phyloP scores from a whole-genome alignment of 805 yeast genomes.

The Saccharomycopsis synnaedendra region DNA sequence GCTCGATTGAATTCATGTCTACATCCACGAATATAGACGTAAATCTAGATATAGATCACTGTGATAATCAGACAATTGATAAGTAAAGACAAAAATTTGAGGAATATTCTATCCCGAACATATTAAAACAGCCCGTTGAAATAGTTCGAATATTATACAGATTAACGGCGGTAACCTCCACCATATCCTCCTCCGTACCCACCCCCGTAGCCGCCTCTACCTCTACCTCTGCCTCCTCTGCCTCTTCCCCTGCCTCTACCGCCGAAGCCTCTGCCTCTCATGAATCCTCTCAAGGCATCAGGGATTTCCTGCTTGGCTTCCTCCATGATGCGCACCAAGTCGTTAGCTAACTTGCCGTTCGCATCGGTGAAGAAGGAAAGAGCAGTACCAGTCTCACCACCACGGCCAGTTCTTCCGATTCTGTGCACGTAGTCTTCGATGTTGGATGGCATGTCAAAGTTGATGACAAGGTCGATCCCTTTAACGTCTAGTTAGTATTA shows the following conservation, averaged over 20 bases:
- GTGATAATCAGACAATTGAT: too few relatives aligned
- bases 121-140: too few relatives aligned
- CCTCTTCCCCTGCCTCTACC: slow-evolving; percentile 45
- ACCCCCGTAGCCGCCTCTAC: slow-evolving; percentile 29
- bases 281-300: slow-evolving; percentile 64
- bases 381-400: slow-evolving; percentile 94
- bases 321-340: slow-evolving; percentile 76
- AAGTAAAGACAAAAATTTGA: too few relatives aligned
- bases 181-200: slow-evolving; percentile 25
- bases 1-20: too few relatives aligned
- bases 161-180: slow-evolving; percentile 1
- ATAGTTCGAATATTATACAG: too few relatives aligned
- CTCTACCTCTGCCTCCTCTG: slow-evolving; percentile 42
- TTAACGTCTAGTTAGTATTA: slow-evolving; percentile 63
- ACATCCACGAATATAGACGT: too few relatives aligned
- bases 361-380: slow-evolving; percentile 86
- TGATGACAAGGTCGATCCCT: slow-evolving; percentile 88
- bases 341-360: slow-evolving; percentile 81
- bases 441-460: slow-evolving; percentile 96
- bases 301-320: slow-evolving; percentile 94
- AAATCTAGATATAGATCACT: too few relatives aligned
- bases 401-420: slow-evolving; percentile 99
- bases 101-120: too few relatives aligned
- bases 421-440: slow-evolving; percentile 98
- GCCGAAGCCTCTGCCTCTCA: slow-evolving; percentile 64